These are phyloP conservation scores for Verticillium longisporum DNA, from an alignment of 2,329 filamentous ascomycete genomes.

Conservation along the genomic window DNA sequence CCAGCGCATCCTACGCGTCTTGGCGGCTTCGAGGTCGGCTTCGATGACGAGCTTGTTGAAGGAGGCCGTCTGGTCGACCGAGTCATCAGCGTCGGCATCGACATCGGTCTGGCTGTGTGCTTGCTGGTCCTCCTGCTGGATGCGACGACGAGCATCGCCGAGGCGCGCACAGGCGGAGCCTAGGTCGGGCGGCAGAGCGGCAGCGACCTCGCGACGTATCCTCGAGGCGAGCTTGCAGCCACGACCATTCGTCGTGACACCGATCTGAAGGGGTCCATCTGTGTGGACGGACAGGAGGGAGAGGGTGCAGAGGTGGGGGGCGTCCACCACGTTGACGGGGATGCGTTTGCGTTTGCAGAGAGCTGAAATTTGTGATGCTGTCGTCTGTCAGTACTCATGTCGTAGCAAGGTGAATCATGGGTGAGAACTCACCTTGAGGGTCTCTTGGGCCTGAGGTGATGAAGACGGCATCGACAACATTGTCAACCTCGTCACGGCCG, in stretches of 20 bases:
- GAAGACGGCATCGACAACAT: conserved; percentile 86
- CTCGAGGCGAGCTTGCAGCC: conserved; percentile 90
- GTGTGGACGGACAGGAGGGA: conserved; percentile 81
- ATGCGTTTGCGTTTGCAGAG: conserved; percentile 76
- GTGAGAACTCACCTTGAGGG: conserved; percentile 23
- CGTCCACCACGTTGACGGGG: conserved; percentile 87
- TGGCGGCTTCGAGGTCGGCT: conserved; percentile 65
- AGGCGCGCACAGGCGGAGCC: conserved; percentile 72
- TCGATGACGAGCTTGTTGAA: conserved; percentile 82
- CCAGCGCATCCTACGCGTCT: conserved; percentile 84
- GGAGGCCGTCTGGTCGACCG: conserved; percentile 65
- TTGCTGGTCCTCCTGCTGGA: conserved; percentile 66
- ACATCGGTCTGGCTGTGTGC: conserved; percentile 24
- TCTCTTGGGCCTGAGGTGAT: conserved; percentile 57
- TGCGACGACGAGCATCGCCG: conserved; percentile 62
- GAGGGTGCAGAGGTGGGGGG: conserved; percentile 81
- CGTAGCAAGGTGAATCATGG: not conserved
- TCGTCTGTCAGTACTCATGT: conserved; percentile 3
- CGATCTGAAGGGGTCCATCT: conserved; percentile 88
- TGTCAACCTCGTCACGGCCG: conserved; percentile 71
- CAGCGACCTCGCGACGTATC: conserved; percentile 80
- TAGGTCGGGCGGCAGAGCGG: conserved; percentile 67
- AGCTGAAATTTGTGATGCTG: conserved; percentile 61
- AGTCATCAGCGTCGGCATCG: conserved; percentile 45
- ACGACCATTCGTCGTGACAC: conserved; percentile 89